Evolutionary conservation across 148 eudicot species (phyloP).

Genomic region (Spergularia bocconei): DNA sequence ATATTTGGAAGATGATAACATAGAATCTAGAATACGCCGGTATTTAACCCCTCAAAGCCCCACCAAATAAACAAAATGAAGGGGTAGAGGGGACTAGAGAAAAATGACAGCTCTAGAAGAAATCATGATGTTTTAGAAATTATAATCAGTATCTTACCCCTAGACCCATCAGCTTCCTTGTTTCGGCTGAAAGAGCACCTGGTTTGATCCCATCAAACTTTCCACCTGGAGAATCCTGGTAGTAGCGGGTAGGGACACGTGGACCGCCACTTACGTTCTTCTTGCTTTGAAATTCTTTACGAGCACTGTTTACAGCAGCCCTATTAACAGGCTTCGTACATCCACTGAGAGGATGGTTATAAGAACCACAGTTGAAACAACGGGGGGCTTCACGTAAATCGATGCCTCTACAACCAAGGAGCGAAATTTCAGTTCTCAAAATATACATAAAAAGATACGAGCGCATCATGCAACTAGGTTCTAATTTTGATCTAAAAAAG

Average conservation of each 20-base stretch:
- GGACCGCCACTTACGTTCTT: constrained; percentile 32
- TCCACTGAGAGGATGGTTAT: constrained; percentile 47
- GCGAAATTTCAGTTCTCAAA: neutral
- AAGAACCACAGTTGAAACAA: constrained; percentile 54
- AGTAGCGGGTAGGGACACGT: constrained; percentile 43
- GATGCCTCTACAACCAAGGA: constrained; percentile 27
- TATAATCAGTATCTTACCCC: constrained; percentile 33
- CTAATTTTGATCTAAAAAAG: neutral
- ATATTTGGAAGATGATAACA: too few species aligned
- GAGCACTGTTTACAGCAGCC: constrained; percentile 41
- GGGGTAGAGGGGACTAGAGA: neutral
- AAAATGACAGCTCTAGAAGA: neutral
- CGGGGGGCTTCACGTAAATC: constrained; percentile 45
- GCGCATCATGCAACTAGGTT: neutral
- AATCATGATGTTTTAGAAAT: neutral
- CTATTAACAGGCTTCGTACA: constrained; percentile 43
- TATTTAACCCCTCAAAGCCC: neutral
- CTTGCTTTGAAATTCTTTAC: constrained; percentile 38
- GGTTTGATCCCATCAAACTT: constrained; percentile 53
- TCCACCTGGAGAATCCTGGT: constrained; percentile 46
- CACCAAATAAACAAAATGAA: neutral
- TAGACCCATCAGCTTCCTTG: constrained; percentile 41
- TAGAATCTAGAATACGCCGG: too few species aligned
- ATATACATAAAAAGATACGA: neutral
- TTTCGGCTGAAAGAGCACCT: constrained; percentile 43